These are phyloP conservation scores for Volvox carteri DNA, from an alignment of 163 green algal genomes.

Conservation along the genomic window DNA sequence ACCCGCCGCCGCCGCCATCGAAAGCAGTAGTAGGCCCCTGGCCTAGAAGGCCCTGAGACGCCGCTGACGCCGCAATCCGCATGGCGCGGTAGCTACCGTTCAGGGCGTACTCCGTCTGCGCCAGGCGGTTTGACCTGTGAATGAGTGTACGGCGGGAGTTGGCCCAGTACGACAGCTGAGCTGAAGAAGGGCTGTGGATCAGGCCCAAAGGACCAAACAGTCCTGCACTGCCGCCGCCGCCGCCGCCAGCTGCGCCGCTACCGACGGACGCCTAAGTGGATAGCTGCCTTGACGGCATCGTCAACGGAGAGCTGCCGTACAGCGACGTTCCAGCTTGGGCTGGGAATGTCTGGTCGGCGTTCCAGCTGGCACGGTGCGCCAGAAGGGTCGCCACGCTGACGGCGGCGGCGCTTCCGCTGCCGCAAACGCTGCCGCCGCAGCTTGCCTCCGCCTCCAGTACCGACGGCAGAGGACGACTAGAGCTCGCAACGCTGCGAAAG, in stretches of 20 bases:
- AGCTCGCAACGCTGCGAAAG: neutral
- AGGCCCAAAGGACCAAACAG: neutral
- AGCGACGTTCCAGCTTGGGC: neutral
- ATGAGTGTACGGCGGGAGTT: neutral
- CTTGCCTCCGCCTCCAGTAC: slow-evolving; percentile 30
- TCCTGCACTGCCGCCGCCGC: neutral
- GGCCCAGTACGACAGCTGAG: no score
- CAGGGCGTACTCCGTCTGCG: slow-evolving; percentile 18
- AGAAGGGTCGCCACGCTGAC: neutral
- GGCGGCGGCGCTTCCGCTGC: neutral
- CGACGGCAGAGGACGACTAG: neutral
- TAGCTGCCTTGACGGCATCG: neutral
- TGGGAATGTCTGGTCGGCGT: neutral
- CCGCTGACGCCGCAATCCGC: slow-evolving; percentile 33
- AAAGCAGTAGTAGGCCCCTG: neutral
- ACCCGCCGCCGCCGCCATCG: neutral
- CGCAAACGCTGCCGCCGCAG: neutral
- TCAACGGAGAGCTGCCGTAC: slow-evolving; percentile 29
- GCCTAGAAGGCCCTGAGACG: slow-evolving; percentile 38
- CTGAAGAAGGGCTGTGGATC: neutral
- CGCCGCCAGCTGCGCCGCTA: neutral
- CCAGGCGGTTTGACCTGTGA: slow-evolving; percentile 42
- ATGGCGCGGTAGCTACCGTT: slow-evolving; percentile 46
- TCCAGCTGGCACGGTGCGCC: neutral
- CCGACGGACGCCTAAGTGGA: neutral